Evolutionary conservation across 2,329 filamentous ascomycete species (phyloP).

Genomic region (Colletotrichum karsti): DNA sequence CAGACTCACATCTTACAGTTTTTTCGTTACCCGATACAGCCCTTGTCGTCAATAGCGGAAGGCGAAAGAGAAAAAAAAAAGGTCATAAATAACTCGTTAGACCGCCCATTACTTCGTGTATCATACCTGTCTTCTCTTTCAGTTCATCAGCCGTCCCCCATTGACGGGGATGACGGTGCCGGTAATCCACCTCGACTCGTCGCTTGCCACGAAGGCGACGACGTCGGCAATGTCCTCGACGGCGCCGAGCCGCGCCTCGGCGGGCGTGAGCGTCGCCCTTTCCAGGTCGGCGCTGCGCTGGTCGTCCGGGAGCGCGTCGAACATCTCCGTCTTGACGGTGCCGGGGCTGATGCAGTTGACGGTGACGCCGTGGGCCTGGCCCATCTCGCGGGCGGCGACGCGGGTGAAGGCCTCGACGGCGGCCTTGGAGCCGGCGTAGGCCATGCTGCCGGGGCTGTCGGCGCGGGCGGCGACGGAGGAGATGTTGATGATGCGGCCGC

Average conservation of each 20-base stretch:
- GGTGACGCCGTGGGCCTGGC: constrained; percentile 28
- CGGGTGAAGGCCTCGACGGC: constrained; percentile 31
- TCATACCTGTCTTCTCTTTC: background rate
- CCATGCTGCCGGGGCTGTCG: constrained; percentile 29
- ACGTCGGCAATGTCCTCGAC: constrained; percentile 31
- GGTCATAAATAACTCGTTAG: background rate
- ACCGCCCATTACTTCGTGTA: background rate
- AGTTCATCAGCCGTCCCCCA: constrained; percentile 29
- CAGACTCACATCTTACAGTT: constrained; percentile 17
- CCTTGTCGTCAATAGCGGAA: background rate
- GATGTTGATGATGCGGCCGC: constrained; percentile 34
- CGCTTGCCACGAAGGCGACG: constrained; percentile 29
- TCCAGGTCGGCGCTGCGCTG: constrained; percentile 26
- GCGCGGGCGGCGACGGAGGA: constrained; percentile 30
- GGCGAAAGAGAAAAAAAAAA: background rate
- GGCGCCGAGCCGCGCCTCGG: constrained; percentile 28
- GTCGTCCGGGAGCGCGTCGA: constrained; percentile 27
- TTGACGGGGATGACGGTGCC: constrained; percentile 30
- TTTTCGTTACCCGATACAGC: constrained; percentile 14
- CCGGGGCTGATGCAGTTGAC: constrained; percentile 31
- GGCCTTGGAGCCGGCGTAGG: constrained; percentile 30
- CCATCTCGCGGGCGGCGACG: constrained; percentile 30
- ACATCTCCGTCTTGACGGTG: constrained; percentile 30
- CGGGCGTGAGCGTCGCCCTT: constrained; percentile 27
- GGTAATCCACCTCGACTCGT: constrained; percentile 31